Evolutionary conservation across 805 yeast species (phyloP), one percentile per base, ranked within the genome.

Genomic region (Ogataea paraovalis): DNA sequence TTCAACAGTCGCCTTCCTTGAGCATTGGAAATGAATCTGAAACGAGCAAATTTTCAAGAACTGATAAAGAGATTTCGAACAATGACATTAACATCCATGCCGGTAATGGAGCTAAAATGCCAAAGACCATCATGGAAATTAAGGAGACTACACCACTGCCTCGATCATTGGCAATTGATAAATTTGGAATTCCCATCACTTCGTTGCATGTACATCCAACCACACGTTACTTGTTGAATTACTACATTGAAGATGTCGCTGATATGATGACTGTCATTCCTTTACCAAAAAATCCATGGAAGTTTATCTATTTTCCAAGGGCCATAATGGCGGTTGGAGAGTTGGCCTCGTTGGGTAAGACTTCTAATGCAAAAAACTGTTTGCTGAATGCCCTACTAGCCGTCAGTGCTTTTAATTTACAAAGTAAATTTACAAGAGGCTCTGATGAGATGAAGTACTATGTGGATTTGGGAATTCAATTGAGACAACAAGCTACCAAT

Each of bases 281-380:
- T 1, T 64, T 79, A 21, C 79, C 86, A 0, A 85, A 83, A 51
- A 89, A 87, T 60, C 96, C 96, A 0, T 89, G 96, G 96, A 85
- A 84, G 57, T 81, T 85, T 2, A 80, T 87, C n/a, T 88, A 87
- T 64, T 81, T 88, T 50, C 96, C 96, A 0, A 67, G 94, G 43
- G 96, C 96, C 1, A 66, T 86, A 28, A 73, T 79, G 71, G 96
- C 96, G 0, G 71, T 89, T 22, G 96, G 96, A 3, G 96, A 89
- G 59, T 67, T 87, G 22, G 78, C 83, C 23, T 82, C 90, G 2
- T 63, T 83, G 37, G 96, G 96, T 0, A 71, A 71, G 44, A 85
- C 96, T 0, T 78, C 91, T 1, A 76, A 79, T 49, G 89, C 96
- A 6, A 78, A 88, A 53, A 83, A 85, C 60, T 88, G 95, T 1